Base-by-base conservation (phyloP, 441 rosid species). In the Brassica balearica region DNA sequence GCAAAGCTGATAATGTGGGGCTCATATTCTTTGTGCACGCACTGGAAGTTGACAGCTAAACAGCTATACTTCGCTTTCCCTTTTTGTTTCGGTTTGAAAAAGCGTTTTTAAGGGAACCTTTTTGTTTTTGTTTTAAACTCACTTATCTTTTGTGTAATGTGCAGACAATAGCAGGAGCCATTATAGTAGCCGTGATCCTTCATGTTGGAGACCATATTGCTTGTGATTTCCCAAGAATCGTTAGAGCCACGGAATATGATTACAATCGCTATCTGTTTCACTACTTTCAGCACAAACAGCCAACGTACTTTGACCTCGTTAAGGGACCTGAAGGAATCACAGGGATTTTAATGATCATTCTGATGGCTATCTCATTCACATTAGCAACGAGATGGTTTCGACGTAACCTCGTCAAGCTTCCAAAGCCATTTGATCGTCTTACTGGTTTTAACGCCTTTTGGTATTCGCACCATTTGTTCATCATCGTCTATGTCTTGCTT, bases 361-460 rank as follows among this genome's bases (percentile, higher is more conserved):
- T 77, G 32, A 90, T 90, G 94, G 10, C 82, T 8, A 77, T 90
- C 77, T 90, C 95, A 58, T 90, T 90, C 81, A 87, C 87, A 12
- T 77, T 90, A 70, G 95, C 95, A 34, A 87, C 82, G 25, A 78
- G 72, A 73, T 78, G 78, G 75, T 74, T 82, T 60, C 8, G 82
- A 5, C 76, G 82, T 43, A 82, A 77, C 66, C 79, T 70, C 11
- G 76, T 77, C 76, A 82, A 78, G 25, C 79, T 77, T 14, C 84
- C 82, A 2, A 78, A 71, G 14, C 82, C 82, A 38, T 73, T 77
- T 65, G 82, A 77, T 60, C 19, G 82, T 0, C 79, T 77, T 55
- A 78, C 95, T 9, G 95, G 95, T 55, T 90, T 90, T 85, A 90
- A 90, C n/a, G 95, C 92, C 72, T 90, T 90, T 75, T 90, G 95